These are phyloP conservation scores for Penicillium sp. DNA, from an alignment of 2,329 filamentous ascomycete species.

Conservation along the genomic window DNA sequence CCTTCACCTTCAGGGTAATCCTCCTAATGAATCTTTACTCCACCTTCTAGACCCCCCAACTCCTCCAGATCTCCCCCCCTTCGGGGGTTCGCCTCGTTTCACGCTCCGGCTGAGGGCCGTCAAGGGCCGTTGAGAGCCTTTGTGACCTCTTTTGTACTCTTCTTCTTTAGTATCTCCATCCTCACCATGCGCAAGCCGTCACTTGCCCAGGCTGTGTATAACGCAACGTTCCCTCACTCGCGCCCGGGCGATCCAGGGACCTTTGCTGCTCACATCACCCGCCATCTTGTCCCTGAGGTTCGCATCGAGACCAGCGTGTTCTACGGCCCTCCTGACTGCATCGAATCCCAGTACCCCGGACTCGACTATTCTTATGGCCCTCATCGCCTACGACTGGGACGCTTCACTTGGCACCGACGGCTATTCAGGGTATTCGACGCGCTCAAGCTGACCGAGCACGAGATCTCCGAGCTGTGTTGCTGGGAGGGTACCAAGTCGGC, in stretches of 20 bases:
- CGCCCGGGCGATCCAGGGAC: constrained; percentile 56
- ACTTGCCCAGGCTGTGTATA: constrained; percentile 58
- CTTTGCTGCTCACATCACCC: constrained; percentile 59
- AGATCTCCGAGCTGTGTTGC: constrained; percentile 61
- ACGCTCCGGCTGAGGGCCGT: constrained; percentile 3
- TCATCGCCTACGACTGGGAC: constrained; percentile 61
- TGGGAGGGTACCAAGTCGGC: constrained; percentile 55
- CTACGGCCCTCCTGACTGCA: constrained; percentile 62
- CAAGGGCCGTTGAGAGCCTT: neutral
- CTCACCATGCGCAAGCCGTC: constrained; percentile 58
- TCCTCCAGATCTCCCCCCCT: neutral
- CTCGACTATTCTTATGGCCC: constrained; percentile 62
- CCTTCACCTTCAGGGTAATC: neutral
- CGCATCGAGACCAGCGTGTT: constrained; percentile 63
- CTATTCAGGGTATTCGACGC: constrained; percentile 62
- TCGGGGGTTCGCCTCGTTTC: constrained; percentile 5
- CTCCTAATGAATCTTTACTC: neutral
- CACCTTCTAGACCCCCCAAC: constrained; percentile 11
- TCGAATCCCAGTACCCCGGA: constrained; percentile 65
- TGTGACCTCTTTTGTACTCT: neutral
- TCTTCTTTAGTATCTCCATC: neutral
- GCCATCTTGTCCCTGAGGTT: constrained; percentile 64
- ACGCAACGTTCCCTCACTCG: constrained; percentile 57
- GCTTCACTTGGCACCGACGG: constrained; percentile 60
- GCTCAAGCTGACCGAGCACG: constrained; percentile 56